Base-by-base conservation (phyloP, 768 basidiomycete species). In the Lactifluus piperatus region DNA sequence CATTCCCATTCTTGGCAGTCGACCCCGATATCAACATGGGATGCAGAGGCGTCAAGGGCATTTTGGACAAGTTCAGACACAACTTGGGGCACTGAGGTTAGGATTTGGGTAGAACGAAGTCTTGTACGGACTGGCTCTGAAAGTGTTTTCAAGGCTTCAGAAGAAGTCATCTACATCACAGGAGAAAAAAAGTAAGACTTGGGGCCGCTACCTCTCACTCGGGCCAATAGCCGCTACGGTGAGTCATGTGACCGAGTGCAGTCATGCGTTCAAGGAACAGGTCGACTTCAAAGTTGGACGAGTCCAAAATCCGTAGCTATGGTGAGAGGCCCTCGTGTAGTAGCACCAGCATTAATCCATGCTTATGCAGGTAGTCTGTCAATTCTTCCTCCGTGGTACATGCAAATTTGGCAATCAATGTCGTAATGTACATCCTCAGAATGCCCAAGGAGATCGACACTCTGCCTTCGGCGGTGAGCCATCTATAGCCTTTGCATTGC, bases 21-120 rank as follows among this genome's bases (percentile, higher is more conserved):
- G 1, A 97, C 68, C 4, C 85, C 83, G 48, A 93, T 74, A 43
- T 88, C 83, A 51, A 98, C 76, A 22, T 78, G 76, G 16, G 71
- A 75, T 0, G 93, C 83, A 29, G 77, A 76, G 2, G 94, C 91
- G 66, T 98, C 95, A 9, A 97, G 76, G 3, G 91, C 79, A 69
- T 98, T 98, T 69, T 94, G 94, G 11, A 94, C 70, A 36, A 98
- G 81, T 71, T 97, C 93, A 2, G 84, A 85, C 22, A 94, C 75
- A 57, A 94, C 76, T 68, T 88, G 83, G 8, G 87, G 77, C 27
- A 97, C 68, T 5, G 91, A 88, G 0, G 91, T 91, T 59, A 98
- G 72, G 62, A 94, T 84, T 66, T 91, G 82, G 0, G 89, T 81
- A 2, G 93, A 94, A 44, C 94, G 84, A 46, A 98, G 76, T 65